Base-by-base conservation (phyloP, 2,329 filamentous ascomycete genomes). In the Dactylellina leptospora region DNA sequence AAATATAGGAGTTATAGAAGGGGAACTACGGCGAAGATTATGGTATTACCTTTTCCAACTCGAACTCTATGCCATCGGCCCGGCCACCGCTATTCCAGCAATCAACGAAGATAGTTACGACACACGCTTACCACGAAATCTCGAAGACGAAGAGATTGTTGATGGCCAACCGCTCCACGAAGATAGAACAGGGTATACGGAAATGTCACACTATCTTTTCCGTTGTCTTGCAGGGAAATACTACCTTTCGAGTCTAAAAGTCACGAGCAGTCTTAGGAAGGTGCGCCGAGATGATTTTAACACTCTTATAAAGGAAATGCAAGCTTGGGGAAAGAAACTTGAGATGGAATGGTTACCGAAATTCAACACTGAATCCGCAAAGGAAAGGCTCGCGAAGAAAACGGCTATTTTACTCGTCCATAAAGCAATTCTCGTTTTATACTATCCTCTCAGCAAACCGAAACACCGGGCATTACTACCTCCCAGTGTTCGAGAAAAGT, bases 171-270 rank as follows among this genome's bases (percentile, higher is more conserved):
- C 68, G 2, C 33, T 72, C 16, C 45, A 53, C 4, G 59, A 72
- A 27, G 68, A 72, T 16, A 9, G 47, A 48, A 55, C 59, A 13
- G 68, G 68, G 13, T 72, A 72, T 55, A 72, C 68, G 1, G 68
- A 72, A 28, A 72, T 72, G 68, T 72, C 68, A n/a, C 68, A 72
- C 22, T 72, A 54, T 55, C 68, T 72, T 6, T 72, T 72, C 53
- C 68, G 68, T 22, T 72, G 68, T 25, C 68, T 64, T 13, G 68
- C 68, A 5, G 68, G 68, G 18, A 72, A 64, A 60, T 72, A 72
- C 25, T 72, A 72, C 28, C 68, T 72, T 5, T 72, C 68, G 3
- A 72, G 68, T 44, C 50, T 72, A 9, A 72, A 72, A 45, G 68
- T 72, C 8, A 72, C 68, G 4, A 72, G 68, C 16, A 60, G 59